phyloP scores from a whole-genome alignment of 306 rosid species.

The Parietaria judaica region DNA sequence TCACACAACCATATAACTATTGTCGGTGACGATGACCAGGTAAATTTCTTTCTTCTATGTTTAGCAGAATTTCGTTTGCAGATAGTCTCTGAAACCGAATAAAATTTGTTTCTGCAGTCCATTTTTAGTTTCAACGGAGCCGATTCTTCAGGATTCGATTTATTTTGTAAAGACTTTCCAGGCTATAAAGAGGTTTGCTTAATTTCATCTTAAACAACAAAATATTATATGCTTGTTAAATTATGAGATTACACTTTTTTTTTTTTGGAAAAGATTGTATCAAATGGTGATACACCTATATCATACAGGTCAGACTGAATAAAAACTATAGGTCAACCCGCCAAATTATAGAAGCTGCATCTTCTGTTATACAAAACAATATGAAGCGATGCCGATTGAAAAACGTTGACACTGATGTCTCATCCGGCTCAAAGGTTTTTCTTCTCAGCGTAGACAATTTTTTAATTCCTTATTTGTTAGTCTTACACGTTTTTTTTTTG shows the following conservation, averaged over 20 bases:
- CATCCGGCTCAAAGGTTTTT: conserved; percentile 78
- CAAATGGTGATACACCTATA: conserved; percentile 17
- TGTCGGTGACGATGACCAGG: conserved; percentile 99
- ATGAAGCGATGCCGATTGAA: conserved; percentile 55
- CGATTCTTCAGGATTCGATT: conserved; percentile 76
- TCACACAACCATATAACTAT: conserved; percentile 68
- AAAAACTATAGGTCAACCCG: conserved; percentile 94
- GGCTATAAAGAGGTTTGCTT: conserved; percentile 68
- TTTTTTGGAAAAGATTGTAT: background rate
- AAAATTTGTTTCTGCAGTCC: conserved; percentile 46
- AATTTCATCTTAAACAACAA: conserved; percentile 6
- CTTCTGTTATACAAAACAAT: conserved; percentile 72
- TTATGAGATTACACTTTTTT: conserved; percentile 7
- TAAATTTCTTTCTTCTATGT: conserved; percentile 8
- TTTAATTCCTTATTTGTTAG: conserved; percentile 10
- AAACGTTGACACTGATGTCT: conserved; percentile 72
- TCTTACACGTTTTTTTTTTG: background rate
- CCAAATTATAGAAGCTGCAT: conserved; percentile 87
- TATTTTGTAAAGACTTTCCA: conserved; percentile 77
- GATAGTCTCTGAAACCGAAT: conserved; percentile 16
- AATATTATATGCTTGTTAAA: conserved; percentile 5
- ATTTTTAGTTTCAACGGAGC: conserved; percentile 99
- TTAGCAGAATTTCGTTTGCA: conserved; percentile 2
- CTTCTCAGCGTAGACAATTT: background rate
- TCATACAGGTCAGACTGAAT: conserved; percentile 67